phyloP scores from a whole-genome alignment of 495 filamentous ascomycete genomes.

The Aspergillus kassunensis region DNA sequence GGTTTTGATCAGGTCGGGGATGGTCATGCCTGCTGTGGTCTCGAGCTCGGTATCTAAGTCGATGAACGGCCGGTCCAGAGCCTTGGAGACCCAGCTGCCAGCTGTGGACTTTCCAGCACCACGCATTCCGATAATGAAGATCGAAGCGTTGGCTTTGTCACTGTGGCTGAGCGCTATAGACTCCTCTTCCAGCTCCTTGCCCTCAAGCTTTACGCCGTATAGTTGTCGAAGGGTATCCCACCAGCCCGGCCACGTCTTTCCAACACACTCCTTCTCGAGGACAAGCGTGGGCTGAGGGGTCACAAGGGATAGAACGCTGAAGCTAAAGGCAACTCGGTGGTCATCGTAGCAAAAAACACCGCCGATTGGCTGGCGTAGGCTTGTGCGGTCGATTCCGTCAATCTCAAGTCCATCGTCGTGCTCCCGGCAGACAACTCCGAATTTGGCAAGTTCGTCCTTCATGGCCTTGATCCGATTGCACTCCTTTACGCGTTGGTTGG shows the following conservation, averaged over 20 bases:
- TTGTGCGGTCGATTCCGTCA: conserved; percentile 59
- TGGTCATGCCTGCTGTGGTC: conserved; percentile 60
- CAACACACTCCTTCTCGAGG: conserved; percentile 84
- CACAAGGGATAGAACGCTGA: conserved; percentile 79
- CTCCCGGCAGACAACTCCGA: conserved; percentile 81
- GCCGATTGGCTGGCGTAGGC: conserved; percentile 56
- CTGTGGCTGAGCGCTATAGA: conserved; percentile 21
- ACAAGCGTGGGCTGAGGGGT: conserved; percentile 75
- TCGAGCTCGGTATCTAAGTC: conserved; percentile 90
- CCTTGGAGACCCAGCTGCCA: conserved; percentile 73
- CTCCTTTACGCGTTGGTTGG: conserved; percentile 98
- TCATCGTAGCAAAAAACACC: conserved; percentile 95
- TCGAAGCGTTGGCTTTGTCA: conserved; percentile 51
- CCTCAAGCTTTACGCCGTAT: conserved; percentile 71
- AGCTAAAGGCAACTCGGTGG: conserved; percentile 97
- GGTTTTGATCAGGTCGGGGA: conserved; percentile 76
- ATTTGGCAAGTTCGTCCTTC: conserved; percentile 95
- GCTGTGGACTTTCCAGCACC: conserved; percentile 96
- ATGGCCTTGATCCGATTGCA: conserved; percentile 96
- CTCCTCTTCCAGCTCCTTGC: conserved; percentile 57
- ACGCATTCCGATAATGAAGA: conserved; percentile 96
- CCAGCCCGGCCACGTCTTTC: conserved; percentile 99
- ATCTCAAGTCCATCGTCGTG: conserved; percentile 91
- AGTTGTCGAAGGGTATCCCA: conserved; percentile 81
- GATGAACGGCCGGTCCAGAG: conserved; percentile 71